Evolutionary conservation across 495 filamentous ascomycete genomes (phyloP).

Genomic region (Aspergillus taichungensis): DNA sequence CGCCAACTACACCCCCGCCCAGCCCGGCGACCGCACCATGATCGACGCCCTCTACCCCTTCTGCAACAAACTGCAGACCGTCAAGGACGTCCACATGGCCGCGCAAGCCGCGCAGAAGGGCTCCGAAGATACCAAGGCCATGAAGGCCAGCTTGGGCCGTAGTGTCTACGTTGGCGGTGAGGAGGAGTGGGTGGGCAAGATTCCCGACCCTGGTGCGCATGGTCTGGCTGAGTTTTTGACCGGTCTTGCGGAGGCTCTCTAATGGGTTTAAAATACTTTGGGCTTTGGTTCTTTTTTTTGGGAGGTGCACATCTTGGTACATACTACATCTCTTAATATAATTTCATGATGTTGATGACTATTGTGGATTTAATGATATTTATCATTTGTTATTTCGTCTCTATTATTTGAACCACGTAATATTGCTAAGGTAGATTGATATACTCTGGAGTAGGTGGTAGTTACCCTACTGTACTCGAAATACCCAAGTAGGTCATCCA

Average conservation of each 20-base stretch:
- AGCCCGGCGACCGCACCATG: conserved; percentile 80
- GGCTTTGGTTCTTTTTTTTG: too few relatives aligned
- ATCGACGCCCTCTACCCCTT: conserved; percentile 89
- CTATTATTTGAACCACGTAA: neutral
- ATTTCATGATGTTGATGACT: too few relatives aligned
- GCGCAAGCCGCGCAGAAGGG: conserved; percentile 66
- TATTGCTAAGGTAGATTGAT: neutral
- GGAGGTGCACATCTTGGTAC: neutral
- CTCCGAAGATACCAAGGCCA: conserved; percentile 77
- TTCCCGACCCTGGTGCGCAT: conserved; percentile 88
- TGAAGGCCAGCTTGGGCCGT: conserved; percentile 81
- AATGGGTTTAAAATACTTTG: neutral
- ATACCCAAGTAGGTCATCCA: too few relatives aligned
- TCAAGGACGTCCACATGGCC: conserved; percentile 56
- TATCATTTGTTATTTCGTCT: too few relatives aligned
- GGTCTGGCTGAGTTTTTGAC: conserved; percentile 73
- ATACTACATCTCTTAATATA: conserved; percentile 6
- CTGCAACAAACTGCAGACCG: conserved; percentile 56
- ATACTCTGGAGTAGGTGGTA: conserved; percentile 4
- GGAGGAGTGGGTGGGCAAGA: conserved; percentile 58
- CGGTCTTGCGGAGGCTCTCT: conserved; percentile 56
- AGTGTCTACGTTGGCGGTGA: conserved; percentile 89
- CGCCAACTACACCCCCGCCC: conserved; percentile 79
- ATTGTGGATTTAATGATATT: too few relatives aligned
- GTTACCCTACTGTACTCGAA: too few relatives aligned